Conservation (phyloP, 352 stramenopile genomes). For the Phytophthora boehmeriae region DNA sequence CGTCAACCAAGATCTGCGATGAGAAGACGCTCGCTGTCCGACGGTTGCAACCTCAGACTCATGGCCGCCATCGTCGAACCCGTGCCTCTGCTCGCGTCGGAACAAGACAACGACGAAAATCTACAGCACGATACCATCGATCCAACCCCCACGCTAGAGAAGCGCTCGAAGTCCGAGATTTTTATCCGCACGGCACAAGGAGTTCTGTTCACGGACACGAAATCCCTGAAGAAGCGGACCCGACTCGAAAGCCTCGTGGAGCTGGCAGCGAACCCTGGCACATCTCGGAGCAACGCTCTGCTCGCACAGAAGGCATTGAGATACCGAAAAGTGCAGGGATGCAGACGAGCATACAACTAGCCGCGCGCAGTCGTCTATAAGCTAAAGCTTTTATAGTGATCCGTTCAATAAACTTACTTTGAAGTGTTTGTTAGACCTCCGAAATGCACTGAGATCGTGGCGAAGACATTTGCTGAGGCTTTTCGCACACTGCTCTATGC, state of each 20-base stretch:
- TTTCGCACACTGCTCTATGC: no score
- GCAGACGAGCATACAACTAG: no score
- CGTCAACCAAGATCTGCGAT: background rate
- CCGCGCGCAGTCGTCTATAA: no score
- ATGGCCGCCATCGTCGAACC: constrained; percentile 13
- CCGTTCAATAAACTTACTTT: no score
- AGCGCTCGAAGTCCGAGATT: constrained; percentile 28
- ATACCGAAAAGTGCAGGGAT: constrained; percentile 21
- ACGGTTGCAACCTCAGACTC: constrained; percentile 17
- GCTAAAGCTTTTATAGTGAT: no score
- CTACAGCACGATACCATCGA: no score
- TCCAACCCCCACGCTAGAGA: background rate
- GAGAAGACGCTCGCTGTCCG: constrained; percentile 23
- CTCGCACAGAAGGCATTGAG: constrained; percentile 35
- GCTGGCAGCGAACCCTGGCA: constrained; percentile 19
- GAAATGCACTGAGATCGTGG: no score
- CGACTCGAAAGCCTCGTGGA: constrained; percentile 19
- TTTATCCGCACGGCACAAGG: constrained; percentile 36
- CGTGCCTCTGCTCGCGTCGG: background rate
- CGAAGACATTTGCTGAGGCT: no score
- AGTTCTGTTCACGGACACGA: constrained; percentile 23
- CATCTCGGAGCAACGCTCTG: constrained; percentile 24
- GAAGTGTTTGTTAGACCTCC: no score
- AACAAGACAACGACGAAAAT: background rate
- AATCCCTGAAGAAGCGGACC: constrained; percentile 13